A percentile compares a stretch with the other conserved stretches of the same genome.
Evolutionary conservation across 163 green algal genomes (phyloP).

Genomic region (Coccomyxa subellipsoidea): DNA sequence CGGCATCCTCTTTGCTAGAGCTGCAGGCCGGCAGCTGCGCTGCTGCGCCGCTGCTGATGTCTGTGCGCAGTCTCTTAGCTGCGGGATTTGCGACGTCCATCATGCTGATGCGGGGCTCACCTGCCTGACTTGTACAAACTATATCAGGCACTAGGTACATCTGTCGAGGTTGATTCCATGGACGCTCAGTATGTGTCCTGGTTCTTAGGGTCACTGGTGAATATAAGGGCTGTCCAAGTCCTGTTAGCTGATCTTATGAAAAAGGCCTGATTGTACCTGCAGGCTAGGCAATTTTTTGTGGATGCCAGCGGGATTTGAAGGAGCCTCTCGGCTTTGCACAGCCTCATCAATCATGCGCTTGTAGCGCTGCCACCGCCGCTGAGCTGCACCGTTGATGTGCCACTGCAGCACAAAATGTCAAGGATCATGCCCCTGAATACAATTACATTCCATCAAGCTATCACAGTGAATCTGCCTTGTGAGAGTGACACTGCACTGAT

Average conservation of each 20-base stretch:
- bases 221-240: background rate
- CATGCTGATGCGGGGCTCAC: background rate
- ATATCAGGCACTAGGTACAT: too few species aligned
- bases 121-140: too few species aligned
- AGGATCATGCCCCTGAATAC: background rate
- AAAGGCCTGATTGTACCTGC: background rate
- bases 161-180: too few species aligned
- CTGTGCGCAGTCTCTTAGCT: too few species aligned
- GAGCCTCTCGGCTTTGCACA: background rate
- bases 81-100: background rate
- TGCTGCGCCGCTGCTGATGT: background rate
- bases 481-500: background rate
- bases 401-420: constrained; percentile 1
- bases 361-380: constrained; percentile 32
- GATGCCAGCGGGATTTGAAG: background rate
- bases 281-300: too few species aligned
- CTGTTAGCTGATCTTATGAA: background rate
- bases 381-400: constrained; percentile 26
- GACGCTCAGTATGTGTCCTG: background rate
- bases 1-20: background rate
- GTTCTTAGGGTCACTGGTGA: background rate
- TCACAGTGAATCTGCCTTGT: background rate
- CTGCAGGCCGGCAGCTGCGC: background rate
- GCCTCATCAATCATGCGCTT: constrained; percentile 14
- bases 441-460: too few species aligned